Conservation (phyloP, 2,329 filamentous ascomycete species). For the Magnaporthales sp. region DNA sequence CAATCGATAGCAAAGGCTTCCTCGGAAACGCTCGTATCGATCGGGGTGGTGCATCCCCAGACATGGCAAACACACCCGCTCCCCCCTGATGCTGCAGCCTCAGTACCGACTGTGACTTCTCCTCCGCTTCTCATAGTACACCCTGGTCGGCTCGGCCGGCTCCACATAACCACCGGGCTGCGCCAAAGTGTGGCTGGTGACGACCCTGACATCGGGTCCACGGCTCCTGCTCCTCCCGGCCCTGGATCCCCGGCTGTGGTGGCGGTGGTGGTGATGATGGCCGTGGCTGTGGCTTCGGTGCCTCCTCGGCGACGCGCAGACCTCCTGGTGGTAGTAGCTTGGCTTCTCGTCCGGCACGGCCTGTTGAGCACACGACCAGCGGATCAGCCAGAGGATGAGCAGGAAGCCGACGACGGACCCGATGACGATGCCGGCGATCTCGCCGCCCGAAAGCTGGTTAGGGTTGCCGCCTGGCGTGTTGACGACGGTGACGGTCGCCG, state of each 20-base stretch:
- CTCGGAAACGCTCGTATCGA: too few relatives aligned
- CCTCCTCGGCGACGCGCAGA: background rate
- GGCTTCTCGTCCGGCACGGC: background rate
- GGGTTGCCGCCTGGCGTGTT: background rate
- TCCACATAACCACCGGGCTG: background rate
- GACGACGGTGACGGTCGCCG: background rate
- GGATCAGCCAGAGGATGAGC: background rate
- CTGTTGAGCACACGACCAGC: background rate
- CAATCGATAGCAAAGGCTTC: background rate
- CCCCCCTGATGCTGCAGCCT: too few relatives aligned
- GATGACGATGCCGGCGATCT: constrained; percentile 1
- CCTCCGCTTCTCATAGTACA: background rate
- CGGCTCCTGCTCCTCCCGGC: background rate
- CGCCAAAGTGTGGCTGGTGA: background rate
- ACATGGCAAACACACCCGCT: too few relatives aligned
- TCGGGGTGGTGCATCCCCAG: too few relatives aligned
- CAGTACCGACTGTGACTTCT: background rate
- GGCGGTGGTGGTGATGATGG: background rate
- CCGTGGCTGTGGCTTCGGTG: background rate
- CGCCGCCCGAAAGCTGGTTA: background rate
- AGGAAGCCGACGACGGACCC: background rate
- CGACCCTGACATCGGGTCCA: background rate
- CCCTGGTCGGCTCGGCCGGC: background rate
- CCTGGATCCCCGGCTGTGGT: background rate
- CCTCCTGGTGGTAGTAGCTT: constrained; percentile 1